Percentiles rank a stretch among this genome's conserved stretches.
Conservation (phyloP, 805 yeast species). For the Candida tallmaniae region DNA sequence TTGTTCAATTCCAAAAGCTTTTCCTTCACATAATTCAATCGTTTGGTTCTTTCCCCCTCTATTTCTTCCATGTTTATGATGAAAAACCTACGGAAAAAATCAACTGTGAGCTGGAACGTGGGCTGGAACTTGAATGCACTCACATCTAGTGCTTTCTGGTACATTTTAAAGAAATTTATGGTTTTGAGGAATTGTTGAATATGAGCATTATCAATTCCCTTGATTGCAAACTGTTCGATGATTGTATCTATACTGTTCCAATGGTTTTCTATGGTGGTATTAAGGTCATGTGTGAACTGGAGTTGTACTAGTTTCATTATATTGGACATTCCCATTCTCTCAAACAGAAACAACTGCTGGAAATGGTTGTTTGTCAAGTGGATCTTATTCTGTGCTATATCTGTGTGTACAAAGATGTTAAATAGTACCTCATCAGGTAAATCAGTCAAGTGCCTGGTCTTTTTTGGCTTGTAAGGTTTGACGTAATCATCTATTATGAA, state of each 20-base stretch:
- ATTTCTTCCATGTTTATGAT: conserved; percentile 4
- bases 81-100: conserved; percentile 2
- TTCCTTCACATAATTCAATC: conserved; percentile 4
- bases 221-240: neutral
- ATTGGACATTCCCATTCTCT: conserved; percentile 5
- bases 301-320: conserved; percentile 4
- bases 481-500: too few relatives aligned
- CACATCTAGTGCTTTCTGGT: conserved; percentile 1
- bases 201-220: neutral
- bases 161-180: neutral
- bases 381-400: conserved; percentile 8
- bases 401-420: conserved; percentile 6
- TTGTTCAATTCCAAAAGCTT: conserved; percentile 1
- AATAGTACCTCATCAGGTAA: conserved; percentile 10
- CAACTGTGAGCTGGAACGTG: conserved; percentile 1
- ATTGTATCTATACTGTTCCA: conserved; percentile 1
- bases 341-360: conserved; percentile 3
- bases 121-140: conserved; percentile 4
- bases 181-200: conserved; percentile 4
- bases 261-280: conserved; percentile 2
- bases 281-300: conserved; percentile 10
- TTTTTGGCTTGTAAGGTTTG: neutral
- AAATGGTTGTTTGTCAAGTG: conserved; percentile 8
- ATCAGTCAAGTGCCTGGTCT: neutral
- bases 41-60: neutral